Evolutionary conservation across 495 filamentous ascomycete genomes (phyloP), one percentile per base, ranked within the genome.

Genomic region (Tuber umbilicatum): DNA sequence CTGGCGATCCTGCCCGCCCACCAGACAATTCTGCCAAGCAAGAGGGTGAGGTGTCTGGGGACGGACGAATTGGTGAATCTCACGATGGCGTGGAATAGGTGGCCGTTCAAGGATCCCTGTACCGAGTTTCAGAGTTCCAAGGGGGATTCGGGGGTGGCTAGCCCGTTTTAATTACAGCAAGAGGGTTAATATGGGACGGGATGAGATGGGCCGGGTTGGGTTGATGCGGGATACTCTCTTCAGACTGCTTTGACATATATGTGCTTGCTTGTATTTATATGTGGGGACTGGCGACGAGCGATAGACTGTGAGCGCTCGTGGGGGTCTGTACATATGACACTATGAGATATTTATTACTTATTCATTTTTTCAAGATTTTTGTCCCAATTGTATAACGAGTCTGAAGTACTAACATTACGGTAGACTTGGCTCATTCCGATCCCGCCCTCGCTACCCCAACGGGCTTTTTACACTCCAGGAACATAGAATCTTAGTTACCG

Each of bases 61-160:
- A 74, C 80, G 72, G 74, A 75, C 37, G 86, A 89, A 83, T 76
- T 87, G 55, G 79, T 85, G n/a, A 86, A 87, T 68, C 78, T 91
- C 9, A 42, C 85, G 2, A 82, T 85, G 74, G 84, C 85, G 17
- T 91, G 86, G 86, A 83, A 85, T 81, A 80, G 84, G 42, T 91
- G 89, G 89, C 88, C 89, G n/a, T 90, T 89, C 40, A 76, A 41
- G 23, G 5, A 31, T 19, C 27, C 27, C 5, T 3, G 4, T n/a
- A 14, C n/a, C 50, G 9, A n/a, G 14, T 64, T 64, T 64, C n/a
- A 35, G 4, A 4, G 35, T 17, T 2, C 17, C 2, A 14, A 2
- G 12, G 31, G 27, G 3, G 27, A 31, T 60, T 7, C n/a, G 9
- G 31, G 50, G 50, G 12, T 2, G 50, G 14, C 1, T 5, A 14